Percentiles rank a stretch among this genome's conserved stretches.
phyloP scores from a whole-genome alignment of 345 rosid genomes.

The Anastatica hierochuntica region DNA sequence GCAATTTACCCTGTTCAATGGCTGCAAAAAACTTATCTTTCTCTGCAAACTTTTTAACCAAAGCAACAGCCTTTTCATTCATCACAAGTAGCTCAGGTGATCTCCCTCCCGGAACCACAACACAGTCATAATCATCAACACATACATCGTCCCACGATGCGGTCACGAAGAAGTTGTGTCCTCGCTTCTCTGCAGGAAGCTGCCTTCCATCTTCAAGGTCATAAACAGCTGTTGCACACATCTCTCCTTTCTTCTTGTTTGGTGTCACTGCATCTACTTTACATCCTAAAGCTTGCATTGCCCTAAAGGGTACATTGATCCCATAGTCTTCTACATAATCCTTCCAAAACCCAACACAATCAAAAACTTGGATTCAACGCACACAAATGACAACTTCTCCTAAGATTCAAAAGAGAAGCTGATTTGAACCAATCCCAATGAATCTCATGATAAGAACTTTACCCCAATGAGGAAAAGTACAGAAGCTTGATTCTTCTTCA shows the following conservation, averaged over 20 bases:
- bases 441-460: too few relatives aligned
- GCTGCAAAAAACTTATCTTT: constrained; percentile 36
- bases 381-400: too few relatives aligned
- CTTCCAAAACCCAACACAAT: too few relatives aligned
- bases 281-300: constrained; percentile 42
- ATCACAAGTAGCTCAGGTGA: constrained; percentile 40
- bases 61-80: constrained; percentile 28
- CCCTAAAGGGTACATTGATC: constrained; percentile 37
- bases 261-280: constrained; percentile 39
- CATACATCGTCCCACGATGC: constrained; percentile 31
- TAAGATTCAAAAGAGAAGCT: too few relatives aligned
- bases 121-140: constrained; percentile 36
- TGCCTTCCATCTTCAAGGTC: constrained; percentile 37
- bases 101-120: constrained; percentile 45
- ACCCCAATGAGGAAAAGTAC: constrained; percentile 42
- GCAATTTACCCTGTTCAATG: constrained; percentile 42
- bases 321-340: constrained; percentile 45
- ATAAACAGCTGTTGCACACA: constrained; percentile 33
- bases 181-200: constrained; percentile 35
- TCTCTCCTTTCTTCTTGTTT: constrained; percentile 40
- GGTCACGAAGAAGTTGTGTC: constrained; percentile 38
- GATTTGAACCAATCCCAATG: too few relatives aligned
- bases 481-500: constrained; percentile 14
- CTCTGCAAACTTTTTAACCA: constrained; percentile 30
- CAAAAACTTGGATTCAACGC: too few relatives aligned